Base-by-base conservation (phyloP, 371 early-diverging fungal species). In the Nematocida major region DNA sequence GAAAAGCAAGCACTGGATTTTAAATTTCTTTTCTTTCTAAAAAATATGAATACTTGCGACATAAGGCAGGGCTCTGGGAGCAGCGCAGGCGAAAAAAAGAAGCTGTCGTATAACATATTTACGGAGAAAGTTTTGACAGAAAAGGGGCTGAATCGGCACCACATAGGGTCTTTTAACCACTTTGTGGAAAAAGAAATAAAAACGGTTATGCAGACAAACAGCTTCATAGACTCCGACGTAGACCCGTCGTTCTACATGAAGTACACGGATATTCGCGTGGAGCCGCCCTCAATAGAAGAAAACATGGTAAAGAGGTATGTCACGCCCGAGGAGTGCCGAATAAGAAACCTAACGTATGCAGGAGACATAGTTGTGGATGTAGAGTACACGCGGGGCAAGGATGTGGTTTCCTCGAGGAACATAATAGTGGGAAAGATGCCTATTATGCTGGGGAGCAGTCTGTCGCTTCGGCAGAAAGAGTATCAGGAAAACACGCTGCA, bases 111-210 rank as follows among this genome's bases (percentile, higher is more conserved):
- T 43, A 13, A 22, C 40, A 4, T 36, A 24, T 59, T 73, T 22
- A 63, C 76, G 39, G 94, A 96, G 7, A 91, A 93, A 0, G 97
- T 94, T 84, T 86, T 99, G 39, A 90, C 91, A 82, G 92, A 94
- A 49, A 96, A 95, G 82, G 97, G 97, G 78, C 89, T 99, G 39
- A 92, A 96, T 67, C 93, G 97, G 84, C 99, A 99, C 85, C 99
- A 99, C 82, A 89, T 96, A 68, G 96, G 96, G 83, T 99, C 99
- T 0, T 99, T 93, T 87, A 94, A 99, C 87, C 94, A 95, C 84
- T 97, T 98, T 86, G 87, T 97, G 80, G 89, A 93, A 78, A 89
- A 90, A 20, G 99, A 95, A 70, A 85, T 99, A 70, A 89, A 92
- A 81, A 90, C 92, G 80, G 96, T 99, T 78, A 87, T 97, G 65